Base-by-base conservation (phyloP, 2,329 filamentous ascomycete genomes). In the Cladosporium sp. region DNA sequence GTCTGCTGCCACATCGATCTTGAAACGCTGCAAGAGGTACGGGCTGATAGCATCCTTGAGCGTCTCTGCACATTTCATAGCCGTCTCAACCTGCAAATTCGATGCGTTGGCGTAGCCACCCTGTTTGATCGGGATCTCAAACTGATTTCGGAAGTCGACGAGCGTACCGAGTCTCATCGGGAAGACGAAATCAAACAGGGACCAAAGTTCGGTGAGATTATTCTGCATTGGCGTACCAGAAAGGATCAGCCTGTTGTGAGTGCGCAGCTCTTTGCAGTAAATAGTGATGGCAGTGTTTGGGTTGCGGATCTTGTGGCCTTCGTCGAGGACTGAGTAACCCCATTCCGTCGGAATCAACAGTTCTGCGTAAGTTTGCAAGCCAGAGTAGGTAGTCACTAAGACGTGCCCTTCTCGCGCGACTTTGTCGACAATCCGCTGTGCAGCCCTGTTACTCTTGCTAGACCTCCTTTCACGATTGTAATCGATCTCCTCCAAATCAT, bases 211-310 rank as follows among this genome's bases (percentile, higher is more conserved):
- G 0, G 87, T 85, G 22, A 98, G 73, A 58, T 96, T 97, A 69
- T 98, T 98, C 68, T 98, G 95, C 77, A 98, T 95, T 0, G 95
- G 95, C 0, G 93, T 98, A 4, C 93, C 93, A 0, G 95, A 97
- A 1, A 98, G 76, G 54, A 98, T 97, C 57, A 97, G 79, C 18
- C 95, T 83, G 62, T 97, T 93, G 0, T 87, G 81, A 0, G 93
- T 98, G 33, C 87, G 85, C 9, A 98, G 74, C 68, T 96, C 89
- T 67, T 98, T 98, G 77, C 90, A 95, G 59, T 90, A 88, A 49
- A 97, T 88, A 0, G 95, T 96, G 58, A 98, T 93, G 6, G 88
- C 86, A 0, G 93, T 90, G 63, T 97, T 95, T 0, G 93, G 93
- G 61, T 98, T 98, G 37, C 93, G 85, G 61, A 98, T 98, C 70